These are phyloP conservation scores for Passalora sequoiae DNA, from an alignment of 2,329 filamentous ascomycete species.

Conservation along the genomic window DNA sequence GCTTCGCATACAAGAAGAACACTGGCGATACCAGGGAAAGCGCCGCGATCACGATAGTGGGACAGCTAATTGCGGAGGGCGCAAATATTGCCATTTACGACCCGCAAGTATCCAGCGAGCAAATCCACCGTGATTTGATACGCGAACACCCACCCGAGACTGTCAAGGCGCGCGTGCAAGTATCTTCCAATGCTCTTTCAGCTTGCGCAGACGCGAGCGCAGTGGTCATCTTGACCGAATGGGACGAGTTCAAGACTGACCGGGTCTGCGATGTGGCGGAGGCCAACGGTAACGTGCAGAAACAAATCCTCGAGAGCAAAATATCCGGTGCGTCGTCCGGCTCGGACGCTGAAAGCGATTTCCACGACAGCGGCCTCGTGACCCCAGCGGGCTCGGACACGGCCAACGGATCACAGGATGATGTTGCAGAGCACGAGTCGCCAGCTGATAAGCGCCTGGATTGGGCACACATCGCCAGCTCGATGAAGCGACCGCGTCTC, in stretches of 20 bases:
- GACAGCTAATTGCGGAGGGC: slow-evolving; percentile 58
- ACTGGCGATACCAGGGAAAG: slow-evolving; percentile 70
- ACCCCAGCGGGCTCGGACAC: slow-evolving; percentile 13
- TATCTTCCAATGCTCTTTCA: slow-evolving; percentile 30
- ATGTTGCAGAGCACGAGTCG: slow-evolving; percentile 2
- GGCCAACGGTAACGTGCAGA: slow-evolving; percentile 1
- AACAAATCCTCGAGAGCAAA: slow-evolving; percentile 1
- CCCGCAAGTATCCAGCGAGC: slow-evolving; percentile 41
- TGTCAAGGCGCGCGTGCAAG: slow-evolving; percentile 27
- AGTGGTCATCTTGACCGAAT: slow-evolving; percentile 34
- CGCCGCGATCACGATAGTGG: slow-evolving; percentile 63
- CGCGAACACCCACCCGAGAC: slow-evolving; percentile 22
- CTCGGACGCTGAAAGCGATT: slow-evolving; percentile 18
- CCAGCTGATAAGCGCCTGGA: slow-evolving; percentile 26
- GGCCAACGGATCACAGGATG: not conserved
- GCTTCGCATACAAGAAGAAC: slow-evolving; percentile 75
- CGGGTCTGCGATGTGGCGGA: slow-evolving; percentile 7
- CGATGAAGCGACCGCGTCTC: slow-evolving; percentile 33
- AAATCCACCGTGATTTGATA: slow-evolving; percentile 32
- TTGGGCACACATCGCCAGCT: slow-evolving; percentile 30
- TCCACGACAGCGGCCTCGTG: slow-evolving; percentile 17
- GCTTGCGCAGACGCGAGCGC: slow-evolving; percentile 34
- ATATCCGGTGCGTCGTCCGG: slow-evolving; percentile 9
- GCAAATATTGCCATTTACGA: slow-evolving; percentile 64
- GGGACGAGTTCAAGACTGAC: slow-evolving; percentile 35